Conservation (phyloP, 73 alveolate species). For the Paramecium sonneborni region DNA sequence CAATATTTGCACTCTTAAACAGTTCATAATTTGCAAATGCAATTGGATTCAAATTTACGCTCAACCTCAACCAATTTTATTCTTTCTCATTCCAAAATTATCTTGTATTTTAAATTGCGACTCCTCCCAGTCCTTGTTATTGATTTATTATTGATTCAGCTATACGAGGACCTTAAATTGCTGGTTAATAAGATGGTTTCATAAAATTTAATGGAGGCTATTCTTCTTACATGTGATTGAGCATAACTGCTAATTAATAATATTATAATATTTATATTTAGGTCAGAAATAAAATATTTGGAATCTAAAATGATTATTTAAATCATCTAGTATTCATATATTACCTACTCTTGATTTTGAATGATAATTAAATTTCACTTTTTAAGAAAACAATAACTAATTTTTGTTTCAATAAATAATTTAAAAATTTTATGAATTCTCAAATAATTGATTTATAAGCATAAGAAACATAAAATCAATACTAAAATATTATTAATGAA, state of each 20-base stretch:
- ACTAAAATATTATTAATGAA: background rate
- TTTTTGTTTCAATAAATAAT: too few relatives aligned
- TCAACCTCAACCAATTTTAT: constrained; percentile 39
- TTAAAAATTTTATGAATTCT: too few relatives aligned
- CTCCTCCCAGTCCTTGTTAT: background rate
- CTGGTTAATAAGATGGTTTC: background rate
- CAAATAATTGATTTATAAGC: background rate
- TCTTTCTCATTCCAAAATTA: constrained; percentile 56
- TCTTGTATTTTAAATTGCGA: background rate
- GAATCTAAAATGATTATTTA: background rate
- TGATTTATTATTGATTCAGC: constrained; percentile 26
- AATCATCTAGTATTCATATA: too few relatives aligned
- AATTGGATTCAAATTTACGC: constrained; percentile 23
- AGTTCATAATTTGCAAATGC: constrained; percentile 51
- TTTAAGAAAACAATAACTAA: too few relatives aligned
- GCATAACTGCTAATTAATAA: background rate
- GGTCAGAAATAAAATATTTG: background rate
- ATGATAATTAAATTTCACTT: too few relatives aligned
- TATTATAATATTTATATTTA: background rate
- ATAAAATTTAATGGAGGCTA: constrained; percentile 1
- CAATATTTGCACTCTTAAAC: constrained; percentile 32
- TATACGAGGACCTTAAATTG: constrained; percentile 8
- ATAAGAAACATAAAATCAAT: background rate
- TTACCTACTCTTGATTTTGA: too few relatives aligned
- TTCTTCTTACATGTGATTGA: background rate